Percentiles rank a stretch among this genome's conserved stretches.
phyloP scores from a whole-genome alignment of 208 protist species.

The Leishmania lainsoni region DNA sequence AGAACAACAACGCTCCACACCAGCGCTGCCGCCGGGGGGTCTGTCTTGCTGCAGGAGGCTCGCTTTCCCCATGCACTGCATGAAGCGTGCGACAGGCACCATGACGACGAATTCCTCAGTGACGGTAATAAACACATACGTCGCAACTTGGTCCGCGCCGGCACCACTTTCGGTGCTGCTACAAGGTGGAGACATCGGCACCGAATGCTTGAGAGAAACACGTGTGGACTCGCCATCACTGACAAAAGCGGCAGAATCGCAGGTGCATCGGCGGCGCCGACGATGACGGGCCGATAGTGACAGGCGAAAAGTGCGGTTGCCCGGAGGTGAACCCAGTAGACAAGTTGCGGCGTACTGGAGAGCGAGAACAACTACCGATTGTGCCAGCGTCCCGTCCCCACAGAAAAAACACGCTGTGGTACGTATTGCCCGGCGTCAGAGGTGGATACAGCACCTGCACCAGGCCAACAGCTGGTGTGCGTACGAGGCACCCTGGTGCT shows the following conservation, averaged over 20 bases:
- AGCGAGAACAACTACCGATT: not conserved
- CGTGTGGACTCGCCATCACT: conserved; percentile 41
- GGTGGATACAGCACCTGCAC: not conserved
- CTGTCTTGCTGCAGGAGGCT: conserved; percentile 18
- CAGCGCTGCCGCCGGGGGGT: not conserved
- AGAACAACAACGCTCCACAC: not conserved
- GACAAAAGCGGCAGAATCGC: conserved; percentile 11
- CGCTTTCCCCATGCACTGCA: conserved; percentile 14
- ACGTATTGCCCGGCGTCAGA: conserved; percentile 9
- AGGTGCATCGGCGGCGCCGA: not conserved
- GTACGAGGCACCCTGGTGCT: conserved; percentile 16
- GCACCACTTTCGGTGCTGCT: not conserved
- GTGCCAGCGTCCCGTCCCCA: not conserved
- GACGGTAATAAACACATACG: conserved; percentile 64
- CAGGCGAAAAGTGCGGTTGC: not conserved
- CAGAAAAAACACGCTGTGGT: not conserved
- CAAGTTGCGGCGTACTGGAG: not conserved
- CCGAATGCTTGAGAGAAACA: conserved; percentile 50
- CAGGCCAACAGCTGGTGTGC: conserved; percentile 9
- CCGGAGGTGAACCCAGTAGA: not conserved
- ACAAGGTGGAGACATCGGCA: not conserved
- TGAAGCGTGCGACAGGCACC: conserved; percentile 42
- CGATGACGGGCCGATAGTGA: not conserved
- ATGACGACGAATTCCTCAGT: conserved; percentile 48
- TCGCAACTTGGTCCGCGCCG: conserved; percentile 12